phyloP scores from a whole-genome alignment of 2,329 filamentous ascomycete species.

The Penicillium sp. region DNA sequence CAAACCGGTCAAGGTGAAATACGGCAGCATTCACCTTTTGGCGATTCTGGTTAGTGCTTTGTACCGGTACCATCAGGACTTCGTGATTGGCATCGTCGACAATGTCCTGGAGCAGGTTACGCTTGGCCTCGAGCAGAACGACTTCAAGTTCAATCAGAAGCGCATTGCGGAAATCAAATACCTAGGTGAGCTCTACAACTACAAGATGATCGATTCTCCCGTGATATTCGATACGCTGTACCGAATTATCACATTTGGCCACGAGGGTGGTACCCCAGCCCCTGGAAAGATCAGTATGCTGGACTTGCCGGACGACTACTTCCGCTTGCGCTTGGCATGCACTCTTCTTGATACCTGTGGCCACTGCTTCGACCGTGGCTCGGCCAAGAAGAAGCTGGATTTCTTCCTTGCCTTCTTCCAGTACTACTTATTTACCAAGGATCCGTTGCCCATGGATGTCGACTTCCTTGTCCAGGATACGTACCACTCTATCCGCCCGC shows the following conservation, averaged over 20 bases:
- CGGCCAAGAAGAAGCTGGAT: conserved; percentile 93
- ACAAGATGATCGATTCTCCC: conserved; percentile 91
- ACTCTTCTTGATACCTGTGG: conserved; percentile 93
- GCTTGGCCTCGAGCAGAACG: conserved; percentile 87
- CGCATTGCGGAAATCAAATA: conserved; percentile 96
- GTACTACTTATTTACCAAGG: conserved; percentile 93
- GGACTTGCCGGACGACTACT: conserved; percentile 91
- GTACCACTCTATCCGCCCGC: conserved; percentile 77
- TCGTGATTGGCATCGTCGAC: conserved; percentile 88
- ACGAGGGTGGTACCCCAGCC: conserved; percentile 75
- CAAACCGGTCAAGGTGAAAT: conserved; percentile 96
- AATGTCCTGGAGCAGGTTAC: conserved; percentile 84
- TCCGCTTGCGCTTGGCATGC: conserved; percentile 86
- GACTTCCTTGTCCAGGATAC: conserved; percentile 96
- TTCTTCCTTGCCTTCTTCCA: conserved; percentile 93
- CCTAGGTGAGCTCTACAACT: conserved; percentile 93
- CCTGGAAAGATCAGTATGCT: conserved; percentile 74
- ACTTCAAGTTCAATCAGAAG: conserved; percentile 96
- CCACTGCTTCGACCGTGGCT: conserved; percentile 90
- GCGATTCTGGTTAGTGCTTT: conserved; percentile 85
- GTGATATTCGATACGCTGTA: conserved; percentile 96
- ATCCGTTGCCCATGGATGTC: conserved; percentile 89
- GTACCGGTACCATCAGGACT: conserved; percentile 87
- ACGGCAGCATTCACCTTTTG: conserved; percentile 90
- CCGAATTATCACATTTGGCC: conserved; percentile 88